These are phyloP conservation scores for Saposhnikovia divaricata DNA, from an alignment of 129 eudicot species.

Conservation along the genomic window DNA sequence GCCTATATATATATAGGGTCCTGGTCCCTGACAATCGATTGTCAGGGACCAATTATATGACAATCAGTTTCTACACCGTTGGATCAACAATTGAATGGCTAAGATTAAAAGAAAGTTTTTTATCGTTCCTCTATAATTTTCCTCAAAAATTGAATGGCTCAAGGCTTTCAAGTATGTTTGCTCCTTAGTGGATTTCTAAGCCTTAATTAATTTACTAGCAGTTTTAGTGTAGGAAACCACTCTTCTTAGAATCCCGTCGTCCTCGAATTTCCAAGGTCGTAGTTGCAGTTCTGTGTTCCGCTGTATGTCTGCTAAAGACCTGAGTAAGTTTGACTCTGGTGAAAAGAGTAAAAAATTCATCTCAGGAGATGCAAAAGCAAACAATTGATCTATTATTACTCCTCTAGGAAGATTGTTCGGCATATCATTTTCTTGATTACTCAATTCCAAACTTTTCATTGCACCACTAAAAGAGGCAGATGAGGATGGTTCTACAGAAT, in stretches of 20 bases:
- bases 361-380: constrained; percentile 52
- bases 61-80: too few species aligned
- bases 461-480: constrained; percentile 55
- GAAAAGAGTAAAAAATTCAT: constrained; percentile 69
- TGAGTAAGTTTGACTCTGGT: constrained; percentile 52
- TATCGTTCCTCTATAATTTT: too few species aligned
- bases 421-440: constrained; percentile 60
- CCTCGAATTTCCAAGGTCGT: constrained; percentile 77
- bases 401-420: constrained; percentile 77
- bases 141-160: too few species aligned
- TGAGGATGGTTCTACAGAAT: constrained; percentile 38
- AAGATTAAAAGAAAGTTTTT: too few species aligned
- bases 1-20: too few species aligned
- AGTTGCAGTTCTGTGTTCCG: constrained; percentile 66
- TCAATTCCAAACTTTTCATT: constrained; percentile 46
- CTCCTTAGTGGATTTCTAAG: constrained; percentile 77
- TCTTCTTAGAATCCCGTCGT: constrained; percentile 49
- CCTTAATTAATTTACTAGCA: constrained; percentile 62
- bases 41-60: too few species aligned
- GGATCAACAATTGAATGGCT: too few species aligned
- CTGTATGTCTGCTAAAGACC: constrained; percentile 50
- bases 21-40: too few species aligned
- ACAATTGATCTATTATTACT: constrained; percentile 58
- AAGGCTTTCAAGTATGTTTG: constrained; percentile 77
- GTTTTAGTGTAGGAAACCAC: constrained; percentile 56